Base-by-base conservation (phyloP, 257 asterid species). In the Solanum pimpinellifolium region DNA sequence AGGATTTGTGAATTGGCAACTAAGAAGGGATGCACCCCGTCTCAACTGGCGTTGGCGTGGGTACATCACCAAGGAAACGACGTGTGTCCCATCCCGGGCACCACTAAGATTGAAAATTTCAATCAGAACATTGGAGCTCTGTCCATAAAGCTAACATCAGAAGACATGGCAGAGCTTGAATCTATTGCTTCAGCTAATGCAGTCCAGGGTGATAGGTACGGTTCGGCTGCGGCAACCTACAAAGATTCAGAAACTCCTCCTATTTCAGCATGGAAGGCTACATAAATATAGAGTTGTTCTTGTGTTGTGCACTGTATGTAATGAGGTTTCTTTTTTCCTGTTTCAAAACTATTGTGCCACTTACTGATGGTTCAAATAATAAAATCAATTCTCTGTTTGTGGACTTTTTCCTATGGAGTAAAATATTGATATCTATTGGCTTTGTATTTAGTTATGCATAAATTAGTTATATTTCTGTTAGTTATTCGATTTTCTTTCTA, bases 1-100 rank as follows among this genome's bases (percentile, higher is more conserved):
- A 72, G 89, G 31, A 89, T 92, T 6, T 89, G 69, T 7, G 77
- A 86, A 21, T 86, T 92, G 76, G 93, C 94, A 29, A 41, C 39
- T 11, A 86, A 86, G 90, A 93, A 92, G 65, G 93, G 93, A n/a
- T 93, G 94, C 90, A 93, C 90, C 23, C 87, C 91, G 0, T 87
- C 95, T 25, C 95, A 93, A 68, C 91, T 93, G 15, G 93, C 95
- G 5, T 89, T 93, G 85, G 94, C 94, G 5, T 93, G 95, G 95
- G 88, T 93, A 5, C 95, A 91, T 89, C 93, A 92, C 77, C 94
- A 90, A 86, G 95, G 95, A 68, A 86, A 83, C 35, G 91, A 90
- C 47, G 93, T 92, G 66, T 88, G 94, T 12, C 93, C 94, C 4
- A 92, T 92, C 37, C 94, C 93, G 2, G 94, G 93, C 21, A 92